These are phyloP conservation scores for Penicillium nucicola DNA, from an alignment of 495 filamentous ascomycete species.

Conservation along the genomic window DNA sequence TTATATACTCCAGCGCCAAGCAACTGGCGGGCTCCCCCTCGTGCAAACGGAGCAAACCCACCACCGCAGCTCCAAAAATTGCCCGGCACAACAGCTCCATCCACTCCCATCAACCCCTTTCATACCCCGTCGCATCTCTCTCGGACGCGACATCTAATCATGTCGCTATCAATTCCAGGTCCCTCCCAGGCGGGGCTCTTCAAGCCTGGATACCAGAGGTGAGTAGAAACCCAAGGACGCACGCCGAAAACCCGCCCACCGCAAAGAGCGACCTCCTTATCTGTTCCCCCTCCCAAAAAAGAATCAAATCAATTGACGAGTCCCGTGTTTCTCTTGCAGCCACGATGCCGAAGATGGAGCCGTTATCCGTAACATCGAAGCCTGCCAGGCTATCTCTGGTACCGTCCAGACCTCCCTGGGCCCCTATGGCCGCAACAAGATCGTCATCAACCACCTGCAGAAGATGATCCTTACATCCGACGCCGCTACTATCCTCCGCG, in stretches of 20 bases:
- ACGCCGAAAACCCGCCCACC: constrained; percentile 19
- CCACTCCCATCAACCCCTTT: constrained; percentile 16
- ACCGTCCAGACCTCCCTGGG: constrained; percentile 97
- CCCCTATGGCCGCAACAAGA: constrained; percentile 98
- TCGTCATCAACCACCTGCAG: constrained; percentile 99
- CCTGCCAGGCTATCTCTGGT: constrained; percentile 89
- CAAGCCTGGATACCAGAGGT: constrained; percentile 97
- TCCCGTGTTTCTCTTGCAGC: constrained; percentile 42
- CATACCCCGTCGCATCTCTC: constrained; percentile 21
- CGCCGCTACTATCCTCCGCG: constrained; percentile 93
- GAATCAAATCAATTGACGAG: constrained; percentile 2
- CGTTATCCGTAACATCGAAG: constrained; percentile 97
- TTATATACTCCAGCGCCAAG: not conserved
- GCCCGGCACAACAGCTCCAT: constrained; percentile 36
- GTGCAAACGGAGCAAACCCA: constrained; percentile 48
- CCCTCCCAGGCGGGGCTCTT: constrained; percentile 92
- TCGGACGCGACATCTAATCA: constrained; percentile 44
- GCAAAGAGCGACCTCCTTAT: constrained; percentile 30
- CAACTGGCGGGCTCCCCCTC: constrained; percentile 32
- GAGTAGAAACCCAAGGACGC: constrained; percentile 28
- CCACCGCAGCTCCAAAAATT: constrained; percentile 44
- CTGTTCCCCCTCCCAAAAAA: constrained; percentile 4
- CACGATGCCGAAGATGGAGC: constrained; percentile 99
- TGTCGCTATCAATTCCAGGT: constrained; percentile 93
- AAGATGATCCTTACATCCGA: constrained; percentile 99